phyloP scores from a whole-genome alignment of 192 early-diverging fungal genomes.

The Globomyces pollinis-pini region DNA sequence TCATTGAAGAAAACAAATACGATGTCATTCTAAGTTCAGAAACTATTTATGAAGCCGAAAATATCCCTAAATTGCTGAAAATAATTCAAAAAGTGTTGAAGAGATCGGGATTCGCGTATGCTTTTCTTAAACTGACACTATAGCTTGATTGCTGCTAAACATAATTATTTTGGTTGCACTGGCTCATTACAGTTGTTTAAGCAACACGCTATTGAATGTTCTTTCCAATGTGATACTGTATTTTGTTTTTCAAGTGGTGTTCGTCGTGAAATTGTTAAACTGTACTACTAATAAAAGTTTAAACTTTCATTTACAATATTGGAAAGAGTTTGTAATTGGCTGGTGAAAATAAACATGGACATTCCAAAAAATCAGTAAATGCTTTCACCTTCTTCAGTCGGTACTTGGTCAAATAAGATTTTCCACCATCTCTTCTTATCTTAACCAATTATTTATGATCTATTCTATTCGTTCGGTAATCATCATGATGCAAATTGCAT shows the following conservation, averaged over 20 bases:
- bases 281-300: slow-evolving; percentile 32
- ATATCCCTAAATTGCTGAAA: slow-evolving; percentile 15
- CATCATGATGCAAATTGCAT: no score
- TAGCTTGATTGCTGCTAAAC: slow-evolving; percentile 82
- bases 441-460: no score
- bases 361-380: no score
- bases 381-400: no score
- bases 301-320: neutral
- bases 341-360: no score
- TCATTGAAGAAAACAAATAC: slow-evolving; percentile 19
- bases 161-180: slow-evolving; percentile 89
- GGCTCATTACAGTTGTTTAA: slow-evolving; percentile 67
- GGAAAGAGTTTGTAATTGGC: no score
- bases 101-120: slow-evolving; percentile 6
- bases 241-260: slow-evolving; percentile 56
- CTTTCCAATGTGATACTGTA: slow-evolving; percentile 51
- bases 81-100: slow-evolving; percentile 22
- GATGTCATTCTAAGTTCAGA: slow-evolving; percentile 45
- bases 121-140: neutral
- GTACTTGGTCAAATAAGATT: no score
- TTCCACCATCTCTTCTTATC: no score
- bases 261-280: slow-evolving; percentile 62
- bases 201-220: slow-evolving; percentile 35
- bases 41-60: slow-evolving; percentile 38
- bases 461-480: no score